These are phyloP conservation scores for Oryza punctata DNA, from an alignment of 176 grass and related monocot species.

Conservation along the genomic window DNA sequence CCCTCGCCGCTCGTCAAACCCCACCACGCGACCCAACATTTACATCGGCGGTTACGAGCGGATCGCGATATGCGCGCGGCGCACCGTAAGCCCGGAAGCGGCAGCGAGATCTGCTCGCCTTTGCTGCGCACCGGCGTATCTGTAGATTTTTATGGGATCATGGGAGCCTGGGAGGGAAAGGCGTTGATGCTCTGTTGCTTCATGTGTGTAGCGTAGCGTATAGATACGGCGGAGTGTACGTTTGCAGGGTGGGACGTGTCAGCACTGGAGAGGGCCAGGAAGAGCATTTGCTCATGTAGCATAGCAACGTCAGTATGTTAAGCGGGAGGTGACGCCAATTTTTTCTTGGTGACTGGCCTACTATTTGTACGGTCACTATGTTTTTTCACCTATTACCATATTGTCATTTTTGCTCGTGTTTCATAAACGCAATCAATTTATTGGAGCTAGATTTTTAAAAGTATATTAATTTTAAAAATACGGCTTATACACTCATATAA, in stretches of 20 bases:
- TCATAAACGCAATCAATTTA: too few relatives aligned
- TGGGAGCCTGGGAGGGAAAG: background rate
- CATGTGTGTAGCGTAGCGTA: background rate
- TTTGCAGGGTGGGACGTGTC: background rate
- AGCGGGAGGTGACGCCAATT: background rate
- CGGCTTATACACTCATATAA: too few relatives aligned
- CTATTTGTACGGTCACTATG: too few relatives aligned
- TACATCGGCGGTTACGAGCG: background rate
- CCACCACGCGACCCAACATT: background rate
- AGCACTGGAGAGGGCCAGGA: background rate
- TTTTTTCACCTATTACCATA: too few relatives aligned
- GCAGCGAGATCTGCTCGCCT: background rate
- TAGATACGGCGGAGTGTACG: background rate
- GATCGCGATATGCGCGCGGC: too few relatives aligned
- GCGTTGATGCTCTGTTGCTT: background rate
- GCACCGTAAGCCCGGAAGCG: constrained; percentile 2
- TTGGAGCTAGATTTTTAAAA: too few relatives aligned
- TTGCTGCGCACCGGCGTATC: background rate
- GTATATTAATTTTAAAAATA: too few relatives aligned
- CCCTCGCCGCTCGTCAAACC: background rate
- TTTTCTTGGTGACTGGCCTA: background rate
- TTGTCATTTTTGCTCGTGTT: too few relatives aligned
- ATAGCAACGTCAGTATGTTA: background rate
- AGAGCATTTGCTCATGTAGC: background rate
- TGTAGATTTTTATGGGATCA: background rate